phyloP scores from a whole-genome alignment of 148 eudicot species.

The Rhododendron griersonianum region DNA sequence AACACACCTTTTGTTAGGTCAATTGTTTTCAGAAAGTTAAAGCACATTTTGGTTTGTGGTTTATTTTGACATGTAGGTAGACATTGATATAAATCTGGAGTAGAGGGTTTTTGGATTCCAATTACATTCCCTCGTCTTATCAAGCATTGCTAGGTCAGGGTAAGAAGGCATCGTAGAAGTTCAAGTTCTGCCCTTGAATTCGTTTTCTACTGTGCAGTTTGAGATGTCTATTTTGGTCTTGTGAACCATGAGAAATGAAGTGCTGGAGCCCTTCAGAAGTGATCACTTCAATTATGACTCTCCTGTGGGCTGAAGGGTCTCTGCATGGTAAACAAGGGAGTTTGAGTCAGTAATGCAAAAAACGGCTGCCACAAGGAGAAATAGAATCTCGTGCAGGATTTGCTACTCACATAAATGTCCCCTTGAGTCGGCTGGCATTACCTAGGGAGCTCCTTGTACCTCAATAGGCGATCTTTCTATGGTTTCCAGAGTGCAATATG shows the following conservation, averaged over 20 bases:
- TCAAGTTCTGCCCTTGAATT: background rate
- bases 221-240: background rate
- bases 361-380: background rate
- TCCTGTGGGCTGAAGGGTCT: background rate
- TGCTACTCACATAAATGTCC: background rate
- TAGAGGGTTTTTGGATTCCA: background rate
- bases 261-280: background rate
- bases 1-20: background rate
- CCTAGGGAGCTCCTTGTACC: background rate
- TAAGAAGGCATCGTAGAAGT: background rate
- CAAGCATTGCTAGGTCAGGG: background rate
- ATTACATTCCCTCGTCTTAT: background rate
- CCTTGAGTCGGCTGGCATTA: background rate
- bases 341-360: background rate
- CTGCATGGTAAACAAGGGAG: background rate
- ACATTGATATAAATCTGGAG: background rate
- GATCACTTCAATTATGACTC: background rate
- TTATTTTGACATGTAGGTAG: background rate
- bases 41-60: background rate
- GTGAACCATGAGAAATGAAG: background rate
- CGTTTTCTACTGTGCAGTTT: background rate
- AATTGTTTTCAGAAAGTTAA: background rate
- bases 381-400: background rate
- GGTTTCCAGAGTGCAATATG: background rate
- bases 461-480: background rate